Base-by-base conservation (phyloP, 1,284 basidiomycete genomes). In the Tetrapyrgos nigripes region DNA sequence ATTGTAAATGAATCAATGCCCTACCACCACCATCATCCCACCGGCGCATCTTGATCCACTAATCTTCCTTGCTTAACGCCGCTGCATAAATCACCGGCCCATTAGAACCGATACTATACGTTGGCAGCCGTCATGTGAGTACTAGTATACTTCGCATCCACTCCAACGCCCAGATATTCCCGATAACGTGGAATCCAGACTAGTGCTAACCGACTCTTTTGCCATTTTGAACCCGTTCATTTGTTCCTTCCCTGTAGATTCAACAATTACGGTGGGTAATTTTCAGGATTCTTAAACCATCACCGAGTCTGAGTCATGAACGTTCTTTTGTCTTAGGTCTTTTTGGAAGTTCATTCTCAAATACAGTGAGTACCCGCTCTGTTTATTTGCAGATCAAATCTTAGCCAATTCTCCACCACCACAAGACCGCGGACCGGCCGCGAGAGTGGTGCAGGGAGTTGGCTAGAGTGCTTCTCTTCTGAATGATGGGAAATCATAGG, bases 71-170 rank as follows among this genome's bases (percentile, higher is more conserved):
- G 52, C 37, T 46, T 10, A 27, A 6, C 21, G 14, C 23, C 50
- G 11, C 33, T 44, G 35, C 27, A 9, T 24, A 26, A 17, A 45
- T 45, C 10, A 19, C n/a, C 8, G 17, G 23, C 17, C 27, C 17
- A n/a, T 11, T 57, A 85, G 84, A 86, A 85, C 69, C 82, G 84
- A 24, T 86, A 85, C 66, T 85, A 83, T 66, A 75, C 78, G 8
- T 68, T 86, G 59, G 69, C 74, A 64, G 78, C 77, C 43, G 80
- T 82, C 44, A 62, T 82, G 84, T 86, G 67, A 64, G 82, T 74
- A 10, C 45, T 45, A 37, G 31, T 33, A 33, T 33, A 33, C 31
- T 35, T 31, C 9, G 19, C 58, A 84, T 83, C 48, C 75, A 83
- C 67, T 83, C 83, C 64, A 81, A 78, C 66, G 84, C 83, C 69